Percentiles rank a stretch among this genome's conserved stretches.
These are phyloP conservation scores for Prunus fruticosa DNA, from an alignment of 306 rosid species.

Conservation along the genomic window DNA sequence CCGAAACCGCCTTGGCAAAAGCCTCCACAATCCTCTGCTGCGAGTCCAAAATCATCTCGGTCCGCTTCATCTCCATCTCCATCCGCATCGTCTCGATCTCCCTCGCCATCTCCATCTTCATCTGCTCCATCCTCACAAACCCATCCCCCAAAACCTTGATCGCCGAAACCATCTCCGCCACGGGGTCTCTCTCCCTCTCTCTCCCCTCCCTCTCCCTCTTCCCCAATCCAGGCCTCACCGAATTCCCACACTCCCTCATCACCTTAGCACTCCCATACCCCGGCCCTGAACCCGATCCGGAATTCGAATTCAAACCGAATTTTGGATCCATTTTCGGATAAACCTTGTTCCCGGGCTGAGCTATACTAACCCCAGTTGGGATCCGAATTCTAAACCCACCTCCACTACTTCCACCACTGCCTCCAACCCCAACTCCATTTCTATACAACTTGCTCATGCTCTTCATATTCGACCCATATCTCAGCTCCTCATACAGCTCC, in stretches of 20 bases:
- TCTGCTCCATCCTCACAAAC: constrained; percentile 86
- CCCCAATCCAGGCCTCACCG: constrained; percentile 34
- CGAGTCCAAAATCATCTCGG: constrained; percentile 91
- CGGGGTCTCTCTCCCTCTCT: constrained; percentile 53
- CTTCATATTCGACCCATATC: constrained; percentile 57
- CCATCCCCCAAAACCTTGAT: constrained; percentile 88
- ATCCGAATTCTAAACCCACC: constrained; percentile 73
- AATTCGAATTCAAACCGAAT: constrained; percentile 36
- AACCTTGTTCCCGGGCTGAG: constrained; percentile 61
- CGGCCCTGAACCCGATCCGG: constrained; percentile 28
- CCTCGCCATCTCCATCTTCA: constrained; percentile 97
- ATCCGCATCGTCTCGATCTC: constrained; percentile 82
- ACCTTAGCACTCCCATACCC: constrained; percentile 43
- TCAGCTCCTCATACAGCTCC: constrained; percentile 57
- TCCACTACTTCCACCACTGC: constrained; percentile 4
- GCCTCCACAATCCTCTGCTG: constrained; percentile 89
- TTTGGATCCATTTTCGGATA: constrained; percentile 46
- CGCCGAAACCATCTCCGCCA: constrained; percentile 74
- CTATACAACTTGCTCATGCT: constrained; percentile 59
- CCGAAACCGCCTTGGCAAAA: constrained; percentile 77
- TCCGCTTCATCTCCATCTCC: constrained; percentile 98
- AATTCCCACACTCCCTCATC: constrained; percentile 42
- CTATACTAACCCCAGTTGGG: constrained; percentile 69
- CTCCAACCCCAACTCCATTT: constrained; percentile 34
- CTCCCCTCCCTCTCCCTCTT: constrained; percentile 34